Percentiles rank a stretch among this genome's conserved stretches.
These are phyloP conservation scores for Poa annua DNA, from an alignment of 176 grass and related monocot species.

Conservation along the genomic window DNA sequence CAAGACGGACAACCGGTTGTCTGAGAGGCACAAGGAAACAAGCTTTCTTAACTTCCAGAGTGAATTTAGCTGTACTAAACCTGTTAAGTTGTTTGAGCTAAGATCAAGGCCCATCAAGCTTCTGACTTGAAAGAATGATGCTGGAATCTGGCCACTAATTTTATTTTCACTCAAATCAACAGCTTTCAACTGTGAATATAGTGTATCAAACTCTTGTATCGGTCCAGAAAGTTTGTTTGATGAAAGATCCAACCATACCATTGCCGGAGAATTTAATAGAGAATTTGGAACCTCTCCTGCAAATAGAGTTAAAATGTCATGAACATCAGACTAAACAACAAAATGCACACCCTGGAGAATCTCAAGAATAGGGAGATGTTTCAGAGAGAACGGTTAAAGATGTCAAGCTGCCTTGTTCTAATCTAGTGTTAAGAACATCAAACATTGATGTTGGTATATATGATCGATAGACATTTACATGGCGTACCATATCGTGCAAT, in stretches of 20 bases:
- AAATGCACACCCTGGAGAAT: too few relatives aligned
- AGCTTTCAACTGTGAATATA: not conserved
- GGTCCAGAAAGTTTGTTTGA: conserved; percentile 22
- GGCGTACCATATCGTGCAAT: too few relatives aligned
- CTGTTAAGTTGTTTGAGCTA: not conserved
- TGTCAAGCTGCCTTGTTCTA: too few relatives aligned
- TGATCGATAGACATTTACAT: too few relatives aligned
- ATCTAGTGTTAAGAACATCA: too few relatives aligned
- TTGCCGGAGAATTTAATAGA: conserved; percentile 1
- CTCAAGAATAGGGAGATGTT: too few relatives aligned
- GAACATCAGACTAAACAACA: too few relatives aligned
- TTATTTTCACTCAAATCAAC: not conserved
- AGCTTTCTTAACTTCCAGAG: not conserved
- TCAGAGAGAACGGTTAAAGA: too few relatives aligned
- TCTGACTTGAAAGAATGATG: conserved; percentile 9
- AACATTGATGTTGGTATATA: too few relatives aligned
- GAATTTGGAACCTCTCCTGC: conserved; percentile 11
- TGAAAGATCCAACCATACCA: conserved; percentile 25
- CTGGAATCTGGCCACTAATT: conserved; percentile 28
- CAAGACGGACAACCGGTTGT: conserved; percentile 23
- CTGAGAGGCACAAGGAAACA: not conserved
- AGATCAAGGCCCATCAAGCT: not conserved
- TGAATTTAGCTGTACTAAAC: not conserved
- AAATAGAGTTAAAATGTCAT: not conserved
- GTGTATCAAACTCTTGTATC: conserved; percentile 11